Base-by-base conservation (phyloP, 352 stramenopile genomes). In the Thalassiosira hispida region DNA sequence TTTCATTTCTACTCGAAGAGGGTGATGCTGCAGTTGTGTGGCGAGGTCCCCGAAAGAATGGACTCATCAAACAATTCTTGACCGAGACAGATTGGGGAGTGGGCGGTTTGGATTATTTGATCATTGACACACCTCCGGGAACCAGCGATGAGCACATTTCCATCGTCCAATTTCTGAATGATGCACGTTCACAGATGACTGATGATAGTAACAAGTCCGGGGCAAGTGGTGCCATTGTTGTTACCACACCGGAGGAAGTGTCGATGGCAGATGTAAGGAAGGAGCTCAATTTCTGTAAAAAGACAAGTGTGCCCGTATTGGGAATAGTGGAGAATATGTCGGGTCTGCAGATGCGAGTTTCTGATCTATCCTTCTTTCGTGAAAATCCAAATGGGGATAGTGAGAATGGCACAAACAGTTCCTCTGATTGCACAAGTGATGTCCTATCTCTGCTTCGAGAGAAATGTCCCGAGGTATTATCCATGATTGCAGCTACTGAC, bases 61-160 rank as follows among this genome's bases (percentile, higher is more conserved):
- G 96, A 40, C 95, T 99, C 40, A 99, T 99, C 90, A 98, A 99
- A 91, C 97, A 99, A 90, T 99, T 99, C 86, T 92, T 99, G 35
- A 98, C 98, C 14, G 96, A 99, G 75, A 98, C 99, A 12, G 96
- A 99, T 89, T 99, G 98, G 98, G 97, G 97, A 16, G 89, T 79
- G 18, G 86, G 85, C 46, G 89, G 89, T 18, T 94, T 99, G 46
- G 98, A 99, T 91, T 99, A 99, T 83, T 89, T 99, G 42, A 97
- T 99, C 79, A 97, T 99, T 40, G 98, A 99, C 88, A 99, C 97
- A 73, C 98, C 98, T 2, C 98, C 98, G 6, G 98, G 98, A 51
- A 99, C 98, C 16, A 99, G 95, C 33, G 98, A 99, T 80, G 98
- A 99, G 83, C 98, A 99, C 89, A 99, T 99, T 82, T 98, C 96